A percentile compares a stretch with the other conserved stretches of the same genome.
These are phyloP conservation scores for Eucalyptus paniculata DNA, from an alignment of 345 rosid genomes.

Conservation along the genomic window DNA sequence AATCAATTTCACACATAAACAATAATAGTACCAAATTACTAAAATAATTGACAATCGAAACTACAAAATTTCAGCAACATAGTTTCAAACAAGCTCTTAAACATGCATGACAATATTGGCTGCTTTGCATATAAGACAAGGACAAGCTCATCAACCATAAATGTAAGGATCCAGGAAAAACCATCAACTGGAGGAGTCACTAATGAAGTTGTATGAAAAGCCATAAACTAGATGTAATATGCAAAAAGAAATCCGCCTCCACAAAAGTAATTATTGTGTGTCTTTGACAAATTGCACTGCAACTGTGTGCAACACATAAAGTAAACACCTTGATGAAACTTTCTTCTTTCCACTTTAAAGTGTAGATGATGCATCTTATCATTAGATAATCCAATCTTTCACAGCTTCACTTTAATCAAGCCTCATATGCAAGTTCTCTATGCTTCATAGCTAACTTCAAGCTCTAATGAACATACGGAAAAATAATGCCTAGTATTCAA, in stretches of 20 bases:
- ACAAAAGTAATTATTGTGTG: neutral
- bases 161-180: neutral
- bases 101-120: neutral
- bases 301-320: neutral
- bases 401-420: neutral
- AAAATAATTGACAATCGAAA: neutral
- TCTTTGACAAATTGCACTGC: neutral
- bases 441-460: neutral
- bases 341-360: neutral
- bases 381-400: neutral
- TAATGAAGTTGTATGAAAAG: neutral
- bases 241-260: neutral
- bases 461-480: neutral
- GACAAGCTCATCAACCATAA: neutral
- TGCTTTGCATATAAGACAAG: neutral
- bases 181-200: neutral
- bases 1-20: neutral
- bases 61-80: neutral
- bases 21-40: neutral
- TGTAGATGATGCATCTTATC: neutral
- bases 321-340: neutral
- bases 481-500: neutral
- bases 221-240: neutral
- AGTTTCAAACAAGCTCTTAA: neutral
- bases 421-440: neutral